phyloP scores from a whole-genome alignment of 1,284 basidiomycete species.

The Naganishia albida region DNA sequence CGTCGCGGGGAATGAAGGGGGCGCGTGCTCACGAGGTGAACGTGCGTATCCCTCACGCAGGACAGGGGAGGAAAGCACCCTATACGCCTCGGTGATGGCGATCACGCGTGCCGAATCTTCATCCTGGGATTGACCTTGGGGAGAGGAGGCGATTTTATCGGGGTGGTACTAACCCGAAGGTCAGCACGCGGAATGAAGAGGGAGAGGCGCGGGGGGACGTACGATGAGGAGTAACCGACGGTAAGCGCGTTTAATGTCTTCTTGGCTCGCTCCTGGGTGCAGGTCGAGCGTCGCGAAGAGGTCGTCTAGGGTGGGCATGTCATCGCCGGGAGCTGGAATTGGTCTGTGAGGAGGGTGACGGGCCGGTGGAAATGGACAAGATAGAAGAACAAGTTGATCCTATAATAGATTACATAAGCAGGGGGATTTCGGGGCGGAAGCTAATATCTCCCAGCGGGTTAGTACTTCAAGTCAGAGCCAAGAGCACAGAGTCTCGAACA shows the following conservation, averaged over 20 bases:
- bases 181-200: constrained; percentile 2
- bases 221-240: constrained; percentile 46
- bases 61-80: constrained; percentile 41
- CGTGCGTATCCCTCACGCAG: constrained; percentile 14
- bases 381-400: background rate
- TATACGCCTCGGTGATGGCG: constrained; percentile 51
- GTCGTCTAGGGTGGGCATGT: constrained; percentile 31
- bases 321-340: too few relatives aligned
- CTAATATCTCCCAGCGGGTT: background rate
- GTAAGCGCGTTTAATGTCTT: constrained; percentile 49
- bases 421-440: constrained; percentile 26
- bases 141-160: constrained; percentile 40
- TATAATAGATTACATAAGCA: too few relatives aligned
- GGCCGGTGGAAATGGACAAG: background rate
- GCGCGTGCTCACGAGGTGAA: background rate
- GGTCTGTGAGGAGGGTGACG: background rate
- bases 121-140: background rate
- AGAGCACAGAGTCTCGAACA: background rate
- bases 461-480: background rate
- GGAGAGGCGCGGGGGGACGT: constrained; percentile 28
- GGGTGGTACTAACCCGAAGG: constrained; percentile 44
- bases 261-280: constrained; percentile 37
- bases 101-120: constrained; percentile 38
- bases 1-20: constrained; percentile 32
- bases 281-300: constrained; percentile 49